A percentile compares a stretch with the other conserved stretches of the same genome.
Conservation (phyloP, 1,139 yeast species). For the Diutina siamensis region DNA sequence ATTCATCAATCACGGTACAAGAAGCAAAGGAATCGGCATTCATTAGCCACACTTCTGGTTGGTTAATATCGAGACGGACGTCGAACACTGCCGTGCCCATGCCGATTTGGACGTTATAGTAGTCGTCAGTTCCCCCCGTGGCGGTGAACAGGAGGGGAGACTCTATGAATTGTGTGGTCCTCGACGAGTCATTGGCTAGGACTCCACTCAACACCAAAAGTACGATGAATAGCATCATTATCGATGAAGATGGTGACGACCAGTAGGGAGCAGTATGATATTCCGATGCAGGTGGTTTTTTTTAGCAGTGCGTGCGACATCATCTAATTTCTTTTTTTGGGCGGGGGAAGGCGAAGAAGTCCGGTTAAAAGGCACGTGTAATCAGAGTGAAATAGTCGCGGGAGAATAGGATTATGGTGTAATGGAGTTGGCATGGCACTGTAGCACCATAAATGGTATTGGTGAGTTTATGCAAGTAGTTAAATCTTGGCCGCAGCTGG, state of each 20-base stretch:
- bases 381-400: too few species aligned
- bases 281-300: neutral
- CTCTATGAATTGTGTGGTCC: neutral
- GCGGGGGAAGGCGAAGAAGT: too few species aligned
- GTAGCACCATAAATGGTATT: too few species aligned
- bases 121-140: neutral
- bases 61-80: constrained; percentile 1
- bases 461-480: too few species aligned
- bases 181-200: neutral
- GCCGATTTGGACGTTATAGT: neutral
- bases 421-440: too few species aligned
- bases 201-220: neutral
- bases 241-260: neutral
- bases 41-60: constrained; percentile 4
- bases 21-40: neutral
- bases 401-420: too few species aligned
- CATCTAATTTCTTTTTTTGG: too few species aligned
- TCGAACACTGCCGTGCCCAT: neutral
- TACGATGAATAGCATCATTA: too few species aligned
- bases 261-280: neutral
- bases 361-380: too few species aligned
- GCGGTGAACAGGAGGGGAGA: neutral
- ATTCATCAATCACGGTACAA: neutral
- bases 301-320: too few species aligned
- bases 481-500: too few species aligned